phyloP scores from a whole-genome alignment of 805 yeast species.

The Hanseniaspora jakobsenii region DNA sequence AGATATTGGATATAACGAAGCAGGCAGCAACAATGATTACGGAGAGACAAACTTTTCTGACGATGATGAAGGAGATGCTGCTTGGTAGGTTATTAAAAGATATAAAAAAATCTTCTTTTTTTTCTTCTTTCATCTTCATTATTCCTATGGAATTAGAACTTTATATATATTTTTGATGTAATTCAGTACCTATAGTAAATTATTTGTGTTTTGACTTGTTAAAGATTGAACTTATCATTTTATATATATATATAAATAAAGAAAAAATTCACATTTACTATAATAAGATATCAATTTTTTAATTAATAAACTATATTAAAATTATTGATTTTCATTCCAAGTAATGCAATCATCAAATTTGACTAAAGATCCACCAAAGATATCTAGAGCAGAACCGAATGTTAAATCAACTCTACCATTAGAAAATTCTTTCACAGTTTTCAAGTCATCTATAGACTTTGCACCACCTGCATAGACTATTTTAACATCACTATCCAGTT shows the following conservation, averaged over 20 bases:
- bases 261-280: too few relatives aligned
- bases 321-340: conserved; percentile 47
- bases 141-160: too few relatives aligned
- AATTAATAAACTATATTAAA: not conserved
- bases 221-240: too few relatives aligned
- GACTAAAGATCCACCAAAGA: conserved; percentile 82
- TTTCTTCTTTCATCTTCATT: too few relatives aligned
- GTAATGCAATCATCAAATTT: conserved; percentile 58
- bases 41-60: conserved; percentile 26
- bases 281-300: not conserved
- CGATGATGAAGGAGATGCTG: conserved; percentile 22
- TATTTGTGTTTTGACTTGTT: too few relatives aligned
- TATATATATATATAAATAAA: too few relatives aligned
- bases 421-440: conserved; percentile 54
- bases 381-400: conserved; percentile 83
- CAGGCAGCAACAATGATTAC: conserved; percentile 20
- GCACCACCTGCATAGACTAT: conserved; percentile 98
- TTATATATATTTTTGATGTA: too few relatives aligned
- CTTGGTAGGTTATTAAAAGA: conserved; percentile 10
- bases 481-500: conserved; percentile 38
- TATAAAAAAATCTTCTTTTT: too few relatives aligned
- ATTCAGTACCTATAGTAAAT: too few relatives aligned
- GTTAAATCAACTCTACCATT: conserved; percentile 81
- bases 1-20: conserved; percentile 24
- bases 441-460: conserved; percentile 54